Percentiles rank a stretch among this genome's conserved stretches.
Conservation (phyloP, 2,329 filamentous ascomycete genomes). For the Fonsecaea erecta region DNA sequence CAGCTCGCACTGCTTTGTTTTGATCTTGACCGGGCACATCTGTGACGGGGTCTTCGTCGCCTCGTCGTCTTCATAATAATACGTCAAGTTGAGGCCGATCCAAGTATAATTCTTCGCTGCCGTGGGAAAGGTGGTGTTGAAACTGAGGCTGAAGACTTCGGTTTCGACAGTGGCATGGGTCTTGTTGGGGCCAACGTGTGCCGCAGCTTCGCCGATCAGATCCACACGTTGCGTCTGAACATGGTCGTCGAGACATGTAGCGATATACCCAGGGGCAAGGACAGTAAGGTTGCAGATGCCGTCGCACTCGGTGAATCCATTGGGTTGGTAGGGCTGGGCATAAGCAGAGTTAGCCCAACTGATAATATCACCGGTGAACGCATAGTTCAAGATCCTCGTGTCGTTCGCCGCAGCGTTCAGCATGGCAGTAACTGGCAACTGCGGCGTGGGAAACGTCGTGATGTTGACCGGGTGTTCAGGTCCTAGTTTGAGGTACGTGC, state of each 20-base stretch:
- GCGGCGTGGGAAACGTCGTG: background rate
- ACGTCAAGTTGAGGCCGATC: background rate
- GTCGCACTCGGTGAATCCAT: background rate
- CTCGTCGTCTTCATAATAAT: background rate
- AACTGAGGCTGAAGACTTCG: background rate
- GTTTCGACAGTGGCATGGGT: background rate
- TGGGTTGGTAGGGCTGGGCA: background rate
- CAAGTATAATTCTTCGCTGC: background rate
- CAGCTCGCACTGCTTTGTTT: background rate
- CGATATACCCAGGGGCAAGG: background rate
- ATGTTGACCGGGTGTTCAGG: background rate
- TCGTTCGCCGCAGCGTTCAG: background rate
- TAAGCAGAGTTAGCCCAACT: background rate
- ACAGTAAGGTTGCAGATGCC: background rate
- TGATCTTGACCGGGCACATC: background rate
- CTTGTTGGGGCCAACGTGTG: background rate
- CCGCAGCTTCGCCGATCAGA: background rate
- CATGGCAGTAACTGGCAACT: background rate
- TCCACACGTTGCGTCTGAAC: background rate
- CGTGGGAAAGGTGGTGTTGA: background rate
- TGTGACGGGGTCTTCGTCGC: background rate
- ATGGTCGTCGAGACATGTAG: background rate
- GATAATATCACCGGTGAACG: background rate
- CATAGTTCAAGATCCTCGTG: background rate
- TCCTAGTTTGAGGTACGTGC: constrained; percentile 4